Evolutionary conservation across 495 filamentous ascomycete genomes (phyloP).

Genomic region (Aspergillus asperescens): DNA sequence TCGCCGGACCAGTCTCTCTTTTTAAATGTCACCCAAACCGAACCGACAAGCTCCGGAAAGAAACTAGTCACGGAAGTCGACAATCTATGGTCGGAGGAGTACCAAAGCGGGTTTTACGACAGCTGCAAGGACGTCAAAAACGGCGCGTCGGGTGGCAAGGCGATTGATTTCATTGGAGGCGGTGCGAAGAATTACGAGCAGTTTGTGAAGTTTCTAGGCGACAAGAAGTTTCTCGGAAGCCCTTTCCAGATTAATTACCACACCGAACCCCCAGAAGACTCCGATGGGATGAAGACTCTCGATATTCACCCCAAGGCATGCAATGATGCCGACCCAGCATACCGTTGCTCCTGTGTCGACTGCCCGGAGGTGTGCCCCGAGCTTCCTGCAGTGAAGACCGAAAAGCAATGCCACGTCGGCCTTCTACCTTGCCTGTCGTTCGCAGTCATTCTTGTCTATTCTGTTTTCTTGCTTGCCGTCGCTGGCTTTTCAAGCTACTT

Average conservation of each 20-base stretch:
- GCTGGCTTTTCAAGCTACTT: conserved; percentile 66
- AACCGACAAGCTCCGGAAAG: conserved; percentile 60
- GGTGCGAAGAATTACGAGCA: conserved; percentile 84
- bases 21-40: conserved; percentile 80
- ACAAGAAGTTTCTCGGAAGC: conserved; percentile 81
- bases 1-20: conserved; percentile 95
- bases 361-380: conserved; percentile 80
- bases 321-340: conserved; percentile 78
- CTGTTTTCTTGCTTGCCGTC: conserved; percentile 62
- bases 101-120: conserved; percentile 85
- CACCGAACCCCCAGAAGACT: conserved; percentile 49
- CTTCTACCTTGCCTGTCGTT: conserved; percentile 86
- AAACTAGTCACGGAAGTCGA: conserved; percentile 79
- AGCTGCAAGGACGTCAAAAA: conserved; percentile 99
- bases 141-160: conserved; percentile 81
- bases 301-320: conserved; percentile 70
- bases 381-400: conserved; percentile 63
- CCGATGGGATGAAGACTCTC: conserved; percentile 57
- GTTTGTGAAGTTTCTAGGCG: conserved; percentile 86
- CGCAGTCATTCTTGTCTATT: conserved; percentile 80
- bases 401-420: conserved; percentile 74
- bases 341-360: conserved; percentile 88
- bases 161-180: conserved; percentile 93
- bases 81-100: conserved; percentile 80
- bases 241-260: conserved; percentile 98